Conservation (phyloP, 495 filamentous ascomycete species). For the Penicillium coffeae region DNA sequence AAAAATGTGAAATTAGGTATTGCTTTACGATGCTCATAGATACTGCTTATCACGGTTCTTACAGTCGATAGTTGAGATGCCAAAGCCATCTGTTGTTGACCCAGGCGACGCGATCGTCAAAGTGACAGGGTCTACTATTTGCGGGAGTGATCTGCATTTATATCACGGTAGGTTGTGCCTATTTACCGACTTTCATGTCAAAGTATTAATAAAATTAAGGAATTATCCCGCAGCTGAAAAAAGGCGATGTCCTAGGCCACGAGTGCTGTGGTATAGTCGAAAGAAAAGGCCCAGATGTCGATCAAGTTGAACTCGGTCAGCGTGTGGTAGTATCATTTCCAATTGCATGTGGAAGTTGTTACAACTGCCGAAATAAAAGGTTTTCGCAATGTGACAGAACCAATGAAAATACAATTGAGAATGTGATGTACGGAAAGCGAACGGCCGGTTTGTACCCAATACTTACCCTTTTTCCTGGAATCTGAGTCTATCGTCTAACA, state of each 20-base stretch:
- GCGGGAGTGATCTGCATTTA: slow-evolving; percentile 82
- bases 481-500: background rate
- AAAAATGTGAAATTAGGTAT: slow-evolving; percentile 33
- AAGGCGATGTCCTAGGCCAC: slow-evolving; percentile 87
- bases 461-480: background rate
- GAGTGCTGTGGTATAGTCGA: slow-evolving; percentile 86
- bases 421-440: slow-evolving; percentile 67
- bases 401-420: slow-evolving; percentile 63
- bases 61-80: slow-evolving; percentile 47
- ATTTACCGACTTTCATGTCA: background rate
- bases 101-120: slow-evolving; percentile 75
- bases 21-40: slow-evolving; percentile 1
- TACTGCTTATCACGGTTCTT: background rate
- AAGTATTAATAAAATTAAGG: slow-evolving; percentile 27
- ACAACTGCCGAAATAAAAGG: slow-evolving; percentile 71
- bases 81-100: slow-evolving; percentile 68
- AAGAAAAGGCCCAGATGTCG: slow-evolving; percentile 58
- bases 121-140: slow-evolving; percentile 82
- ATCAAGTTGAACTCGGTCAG: slow-evolving; percentile 60
- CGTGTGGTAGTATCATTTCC: slow-evolving; percentile 84
- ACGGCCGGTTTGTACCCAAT: slow-evolving; percentile 59
- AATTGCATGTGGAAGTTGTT: slow-evolving; percentile 68
- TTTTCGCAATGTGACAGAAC: slow-evolving; percentile 77
- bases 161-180: slow-evolving; percentile 51
- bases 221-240: slow-evolving; percentile 64